Evolutionary conservation across 805 yeast species (phyloP).

Genomic region (Pichia sporocuriosa): DNA sequence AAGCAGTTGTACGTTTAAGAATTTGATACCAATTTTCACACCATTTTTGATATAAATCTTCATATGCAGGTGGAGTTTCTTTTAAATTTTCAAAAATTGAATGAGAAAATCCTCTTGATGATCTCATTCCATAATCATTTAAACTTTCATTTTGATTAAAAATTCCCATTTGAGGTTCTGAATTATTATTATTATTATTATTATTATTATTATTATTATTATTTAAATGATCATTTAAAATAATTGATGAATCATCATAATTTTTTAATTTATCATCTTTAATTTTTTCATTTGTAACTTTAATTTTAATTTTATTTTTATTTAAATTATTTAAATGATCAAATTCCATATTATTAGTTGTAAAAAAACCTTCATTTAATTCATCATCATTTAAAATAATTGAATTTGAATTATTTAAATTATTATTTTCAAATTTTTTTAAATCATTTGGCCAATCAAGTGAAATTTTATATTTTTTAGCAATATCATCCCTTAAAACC

Average conservation of each 20-base stretch:
- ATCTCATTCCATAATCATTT: slow-evolving; percentile 10
- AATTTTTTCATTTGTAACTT: slow-evolving; percentile 1
- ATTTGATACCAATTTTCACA: slow-evolving; percentile 46
- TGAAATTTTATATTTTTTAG: slow-evolving; percentile 60
- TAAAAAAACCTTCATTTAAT: no score
- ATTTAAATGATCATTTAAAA: slow-evolving; percentile 24
- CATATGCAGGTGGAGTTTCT: slow-evolving; percentile 32
- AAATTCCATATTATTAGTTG: no score
- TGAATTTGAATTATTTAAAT: background rate
- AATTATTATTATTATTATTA: background rate
- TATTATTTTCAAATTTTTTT: slow-evolving; percentile 26
- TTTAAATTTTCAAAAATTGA: slow-evolving; percentile 29
- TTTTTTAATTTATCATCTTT: slow-evolving; percentile 28
- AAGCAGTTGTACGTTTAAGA: slow-evolving; percentile 40
- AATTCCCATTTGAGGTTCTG: slow-evolving; percentile 1
- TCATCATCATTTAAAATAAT: slow-evolving; percentile 2
- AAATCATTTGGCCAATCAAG: slow-evolving; percentile 52
- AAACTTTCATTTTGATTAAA: slow-evolving; percentile 6
- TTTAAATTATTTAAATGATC: no score
- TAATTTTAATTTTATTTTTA: no score
- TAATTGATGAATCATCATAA: no score
- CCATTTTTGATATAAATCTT: slow-evolving; percentile 40
- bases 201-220: background rate
- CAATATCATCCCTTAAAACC: slow-evolving; percentile 79
- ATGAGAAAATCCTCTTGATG: slow-evolving; percentile 11